Percentiles rank a stretch among this genome's conserved stretches.
These are phyloP conservation scores for Nakataea oryzae DNA, from an alignment of 2,329 filamentous ascomycete species.

Conservation along the genomic window DNA sequence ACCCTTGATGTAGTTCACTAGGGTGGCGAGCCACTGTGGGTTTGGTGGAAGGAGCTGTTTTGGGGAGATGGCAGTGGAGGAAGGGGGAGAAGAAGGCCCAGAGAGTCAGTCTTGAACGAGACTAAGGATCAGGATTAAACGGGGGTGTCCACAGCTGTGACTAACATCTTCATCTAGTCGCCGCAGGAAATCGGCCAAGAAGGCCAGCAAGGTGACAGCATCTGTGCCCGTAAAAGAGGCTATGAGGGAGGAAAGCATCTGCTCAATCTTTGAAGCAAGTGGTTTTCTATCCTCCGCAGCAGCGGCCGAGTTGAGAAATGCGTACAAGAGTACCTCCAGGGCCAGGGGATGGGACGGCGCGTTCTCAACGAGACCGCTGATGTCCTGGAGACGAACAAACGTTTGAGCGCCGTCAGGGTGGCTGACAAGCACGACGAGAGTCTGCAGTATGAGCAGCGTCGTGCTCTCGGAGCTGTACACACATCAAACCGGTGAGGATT, in stretches of 20 bases:
- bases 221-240: constrained; percentile 48
- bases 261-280: constrained; percentile 31
- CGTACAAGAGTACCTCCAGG: constrained; percentile 43
- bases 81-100: neutral
- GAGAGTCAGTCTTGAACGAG: neutral
- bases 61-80: neutral
- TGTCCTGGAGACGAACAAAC: constrained; percentile 37
- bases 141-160: too few relatives aligned
- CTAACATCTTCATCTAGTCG: constrained; percentile 23
- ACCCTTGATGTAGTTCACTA: constrained; percentile 37
- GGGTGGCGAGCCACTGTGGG: constrained; percentile 41
- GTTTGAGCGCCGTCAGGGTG: constrained; percentile 35
- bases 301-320: constrained; percentile 42
- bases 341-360: constrained; percentile 41
- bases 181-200: constrained; percentile 41
- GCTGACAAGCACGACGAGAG: constrained; percentile 45
- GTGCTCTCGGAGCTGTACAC: constrained; percentile 38
- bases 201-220: constrained; percentile 46
- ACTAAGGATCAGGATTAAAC: neutral
- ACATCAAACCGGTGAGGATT: neutral
- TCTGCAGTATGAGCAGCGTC: constrained; percentile 41
- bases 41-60: constrained; percentile 34
- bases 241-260: constrained; percentile 34
- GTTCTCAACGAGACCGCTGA: constrained; percentile 45
- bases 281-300: constrained; percentile 14